Percentiles rank a stretch among this genome's conserved stretches.
These are phyloP conservation scores for Coelastrella sp. DNA, from an alignment of 139 green algal species.

Conservation along the genomic window DNA sequence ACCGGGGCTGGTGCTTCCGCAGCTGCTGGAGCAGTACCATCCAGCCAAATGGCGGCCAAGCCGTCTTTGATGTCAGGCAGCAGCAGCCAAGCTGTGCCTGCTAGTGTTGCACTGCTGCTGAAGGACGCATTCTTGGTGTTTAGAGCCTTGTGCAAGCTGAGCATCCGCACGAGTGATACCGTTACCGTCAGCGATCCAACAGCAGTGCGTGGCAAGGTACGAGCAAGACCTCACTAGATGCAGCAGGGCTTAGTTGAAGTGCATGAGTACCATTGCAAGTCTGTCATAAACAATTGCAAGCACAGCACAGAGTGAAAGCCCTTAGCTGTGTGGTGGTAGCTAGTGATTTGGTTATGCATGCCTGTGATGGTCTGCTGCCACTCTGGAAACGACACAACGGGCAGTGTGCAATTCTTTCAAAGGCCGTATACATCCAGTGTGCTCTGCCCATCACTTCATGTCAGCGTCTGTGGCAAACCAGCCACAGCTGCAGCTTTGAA, in stretches of 20 bases:
- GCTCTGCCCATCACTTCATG: background rate
- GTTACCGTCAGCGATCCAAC: conserved; percentile 72
- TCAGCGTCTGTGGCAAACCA: background rate
- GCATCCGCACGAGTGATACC: conserved; percentile 79
- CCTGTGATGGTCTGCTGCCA: background rate
- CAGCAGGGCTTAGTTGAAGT: background rate
- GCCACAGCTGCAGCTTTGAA: too few relatives aligned
- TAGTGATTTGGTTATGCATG: background rate
- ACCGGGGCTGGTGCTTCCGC: background rate
- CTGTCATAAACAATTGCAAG: too few relatives aligned
- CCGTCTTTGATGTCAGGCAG: background rate
- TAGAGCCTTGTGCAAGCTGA: conserved; percentile 97
- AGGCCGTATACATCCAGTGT: too few relatives aligned
- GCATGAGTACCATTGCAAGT: background rate
- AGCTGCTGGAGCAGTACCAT: background rate
- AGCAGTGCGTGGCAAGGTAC: conserved; percentile 75
- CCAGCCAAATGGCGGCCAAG: background rate
- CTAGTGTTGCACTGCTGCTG: conserved; percentile 62
- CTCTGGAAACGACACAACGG: background rate
- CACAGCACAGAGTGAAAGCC: background rate
- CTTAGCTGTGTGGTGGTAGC: background rate
- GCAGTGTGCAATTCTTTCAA: too few relatives aligned
- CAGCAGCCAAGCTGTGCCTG: conserved; percentile 1
- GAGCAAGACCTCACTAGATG: background rate
- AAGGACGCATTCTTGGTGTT: conserved; percentile 98